Base-by-base conservation (phyloP, 2,329 filamentous ascomycete species). In the Diaporthe sp. region DNA sequence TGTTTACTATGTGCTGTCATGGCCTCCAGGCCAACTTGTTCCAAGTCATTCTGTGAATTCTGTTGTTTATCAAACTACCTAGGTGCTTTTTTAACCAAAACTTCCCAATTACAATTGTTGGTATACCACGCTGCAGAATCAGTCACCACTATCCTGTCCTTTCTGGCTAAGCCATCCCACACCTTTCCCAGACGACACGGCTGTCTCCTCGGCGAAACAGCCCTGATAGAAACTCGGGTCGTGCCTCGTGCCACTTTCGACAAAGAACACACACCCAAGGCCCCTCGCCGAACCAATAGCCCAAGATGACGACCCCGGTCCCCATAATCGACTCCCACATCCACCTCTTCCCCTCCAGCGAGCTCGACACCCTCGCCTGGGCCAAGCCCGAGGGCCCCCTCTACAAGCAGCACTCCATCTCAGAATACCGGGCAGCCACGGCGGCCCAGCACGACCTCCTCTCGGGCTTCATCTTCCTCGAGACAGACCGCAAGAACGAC, bases 291-390 rank as follows among this genome's bases (percentile, higher is more conserved):
- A 39, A 37, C 17, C n/a, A 34, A 15, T 15, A 47, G 25, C 44
- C 44, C 58, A 75, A 39, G 4, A 76, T 76, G 75, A 71, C 75
- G 53, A 67, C 73, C 73, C 73, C 57, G 74, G 85, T 89, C 83
- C 90, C 88, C 80, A 92, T 98, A 81, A 91, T 98, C 84, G 96
- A 98, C 87, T 93, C 95, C 53, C 96, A 98, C 87, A 93, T 98
- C 85, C 96, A 98, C 86, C 92, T 98, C 81, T 98, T 92, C 87
- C 94, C 95, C 60, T 84, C 87, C 61, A 89, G 90, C 72, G 94
- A 96, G 80, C 82, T 94, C 71, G 82, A 88, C 73, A 89, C 90
- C 53, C 90, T 97, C 77, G 86, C 90, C 75, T 98, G 95, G 95
- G 90, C 91, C 85, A 88, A 84, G 4, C 85, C 90, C 7, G 85